These are phyloP conservation scores for Didymella pomorum DNA, from an alignment of 2,329 filamentous ascomycete species.

Conservation along the genomic window DNA sequence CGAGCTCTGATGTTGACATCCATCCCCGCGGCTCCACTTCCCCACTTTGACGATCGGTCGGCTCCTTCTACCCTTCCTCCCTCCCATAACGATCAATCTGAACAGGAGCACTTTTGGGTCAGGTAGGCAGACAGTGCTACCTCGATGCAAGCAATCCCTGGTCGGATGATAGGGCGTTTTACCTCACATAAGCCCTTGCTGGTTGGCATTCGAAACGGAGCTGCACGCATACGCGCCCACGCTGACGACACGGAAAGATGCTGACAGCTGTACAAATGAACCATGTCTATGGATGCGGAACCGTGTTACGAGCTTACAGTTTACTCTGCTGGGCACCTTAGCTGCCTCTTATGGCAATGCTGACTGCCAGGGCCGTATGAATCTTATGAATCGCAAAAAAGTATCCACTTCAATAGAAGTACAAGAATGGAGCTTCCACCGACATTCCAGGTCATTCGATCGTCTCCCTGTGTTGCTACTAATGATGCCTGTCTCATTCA, in stretches of 20 bases:
- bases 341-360: slow-evolving; percentile 3
- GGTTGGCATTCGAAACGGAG: neutral
- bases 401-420: neutral
- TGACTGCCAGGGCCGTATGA: neutral
- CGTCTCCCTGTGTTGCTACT: neutral
- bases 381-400: neutral
- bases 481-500: slow-evolving; percentile 1
- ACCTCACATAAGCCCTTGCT: slow-evolving; percentile 8
- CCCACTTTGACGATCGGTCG: neutral
- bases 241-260: neutral
- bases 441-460: neutral
- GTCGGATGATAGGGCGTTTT: neutral
- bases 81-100: neutral
- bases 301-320: neutral
- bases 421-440: neutral
- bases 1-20: neutral
- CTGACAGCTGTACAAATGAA: neutral
- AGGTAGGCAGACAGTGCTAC: neutral
- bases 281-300: neutral
- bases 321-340: neutral
- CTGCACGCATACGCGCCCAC: neutral
- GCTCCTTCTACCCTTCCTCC: neutral
- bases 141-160: neutral
- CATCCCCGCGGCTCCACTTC: neutral
- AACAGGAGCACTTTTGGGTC: neutral